Evolutionary conservation across 1,284 basidiomycete genomes (phyloP).

Genomic region (Boletus calvinii): DNA sequence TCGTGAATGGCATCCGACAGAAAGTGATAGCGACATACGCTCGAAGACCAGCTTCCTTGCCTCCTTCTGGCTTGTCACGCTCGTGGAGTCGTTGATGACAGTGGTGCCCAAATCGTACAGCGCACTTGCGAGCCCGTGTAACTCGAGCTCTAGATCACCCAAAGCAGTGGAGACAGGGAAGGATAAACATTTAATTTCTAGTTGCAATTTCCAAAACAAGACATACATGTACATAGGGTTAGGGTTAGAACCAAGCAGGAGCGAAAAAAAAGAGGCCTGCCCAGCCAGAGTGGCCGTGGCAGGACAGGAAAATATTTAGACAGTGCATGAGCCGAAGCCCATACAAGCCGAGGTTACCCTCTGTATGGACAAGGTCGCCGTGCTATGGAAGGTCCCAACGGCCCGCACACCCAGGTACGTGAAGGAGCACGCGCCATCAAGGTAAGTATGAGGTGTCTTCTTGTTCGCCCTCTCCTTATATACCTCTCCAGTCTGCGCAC

Average conservation of each 20-base stretch:
- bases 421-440: constrained; percentile 37
- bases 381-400: constrained; percentile 47
- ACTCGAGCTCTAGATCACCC: constrained; percentile 73
- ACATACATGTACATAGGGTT: constrained; percentile 18
- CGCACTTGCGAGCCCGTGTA: constrained; percentile 69
- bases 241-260: constrained; percentile 22
- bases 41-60: constrained; percentile 66
- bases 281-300: constrained; percentile 38
- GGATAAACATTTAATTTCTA: constrained; percentile 3
- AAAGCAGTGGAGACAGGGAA: constrained; percentile 55
- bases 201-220: constrained; percentile 6
- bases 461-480: not conserved
- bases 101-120: constrained; percentile 77
- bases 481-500: not conserved
- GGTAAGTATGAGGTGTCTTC: constrained; percentile 32
- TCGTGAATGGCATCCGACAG: not conserved
- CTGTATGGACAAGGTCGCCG: constrained; percentile 44
- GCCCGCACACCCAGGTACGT: constrained; percentile 44
- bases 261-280: constrained; percentile 31
- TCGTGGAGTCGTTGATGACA: constrained; percentile 77
- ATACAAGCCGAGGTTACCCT: constrained; percentile 33
- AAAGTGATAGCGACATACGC: constrained; percentile 45
- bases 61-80: constrained; percentile 60
- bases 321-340: constrained; percentile 38
- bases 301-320: constrained; percentile 33